Evolutionary conservation across 768 basidiomycete genomes (phyloP), one percentile per base, ranked within the genome.

Genomic region (Calocybe indica): DNA sequence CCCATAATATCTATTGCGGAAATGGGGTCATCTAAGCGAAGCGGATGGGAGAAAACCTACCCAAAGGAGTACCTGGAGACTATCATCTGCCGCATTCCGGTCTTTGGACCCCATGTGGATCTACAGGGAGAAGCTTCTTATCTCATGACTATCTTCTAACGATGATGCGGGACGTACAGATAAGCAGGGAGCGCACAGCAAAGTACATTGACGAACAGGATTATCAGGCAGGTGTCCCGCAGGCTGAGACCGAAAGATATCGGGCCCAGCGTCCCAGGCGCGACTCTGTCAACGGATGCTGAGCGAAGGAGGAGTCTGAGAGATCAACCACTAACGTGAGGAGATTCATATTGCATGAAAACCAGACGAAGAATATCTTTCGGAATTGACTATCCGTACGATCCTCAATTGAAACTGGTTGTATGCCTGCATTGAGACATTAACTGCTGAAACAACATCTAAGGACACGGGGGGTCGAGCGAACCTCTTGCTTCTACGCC

Each of bases 11-110:
- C 83, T 81, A 55, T 41, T 58, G 43, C 62, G 56, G 10, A 11
- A 37, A 36, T 31, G 22, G 4, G 29, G 29, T 43, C 28, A 45
- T 30, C 12, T 34, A 10, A 30, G 10, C 6, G 37, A n/a, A 44
- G 5, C 22, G 22, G 5, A 45, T 15, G 1, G 11, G 43, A 34
- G 48, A 40, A 28, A 0, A 49, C 65, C 29, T 33, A 70, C 67
- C 68, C 68, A 47, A 69, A 69, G 8, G 69, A 58, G 54, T 69
- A 68, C 41, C 61, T 59, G 2, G 89, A 82, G 37, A 80, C 76
- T 15, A 90, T 80, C 87, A 93, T 90, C 55, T 92, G 89, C 11
- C 92, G 76, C 71, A 93, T 79, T 8, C 92, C 92, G 0, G 88
- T 69, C 61, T 82, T 84, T 0, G 92, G 88, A 12, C 92, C 90